Base-by-base conservation (phyloP, 2,329 filamentous ascomycete species). In the Stachybotrys elegans region DNA sequence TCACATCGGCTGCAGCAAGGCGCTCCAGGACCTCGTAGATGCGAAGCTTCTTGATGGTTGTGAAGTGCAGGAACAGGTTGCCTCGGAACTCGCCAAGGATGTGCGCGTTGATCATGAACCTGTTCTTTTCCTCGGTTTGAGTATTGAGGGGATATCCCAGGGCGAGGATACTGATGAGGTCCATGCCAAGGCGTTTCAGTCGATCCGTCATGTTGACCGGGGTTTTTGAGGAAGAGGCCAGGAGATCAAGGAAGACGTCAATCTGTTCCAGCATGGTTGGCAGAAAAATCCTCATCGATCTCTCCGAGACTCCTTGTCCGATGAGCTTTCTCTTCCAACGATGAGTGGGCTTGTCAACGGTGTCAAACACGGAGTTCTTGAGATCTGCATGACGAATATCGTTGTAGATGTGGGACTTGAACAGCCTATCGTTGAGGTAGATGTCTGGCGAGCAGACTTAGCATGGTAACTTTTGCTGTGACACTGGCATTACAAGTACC, bases 81-180 rank as follows among this genome's bases (percentile, higher is more conserved):
- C 21, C 41, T 11, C 43, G 36, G n/a, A 44, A 22, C 36, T 44
- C 22, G 13, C 23, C 8, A 23, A 40, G 43, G 6, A 37, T 44
- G 6, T 40, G 22, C 13, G 41, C 16, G 20, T 44, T 16, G 9
- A 27, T 40, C 14, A 44, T 13, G 14, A 39, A 44, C 3, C 43
- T 36, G 13, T 34, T 34, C 21, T 22, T 29, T 12, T 22, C 12
- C 11, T 47, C 45, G 8, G 37, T 44, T 38, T 48, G 45, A 4
- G 39, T 32, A 3, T 39, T 42, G 31, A 48, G 40, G 16, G 42
- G 32, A 17, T 25, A 48, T 11, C 45, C 45, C 16, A 48, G 45
- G 16, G 42, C 45, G 14, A 48, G 32, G 9, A 25, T 19, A 7
- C 37, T 23, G 19, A 44, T 37, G 23, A 48, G 34, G 25, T 48